Evolutionary conservation across 345 rosid species (phyloP), one percentile per base, ranked within the genome.

Genomic region (Sisymbrium irio): DNA sequence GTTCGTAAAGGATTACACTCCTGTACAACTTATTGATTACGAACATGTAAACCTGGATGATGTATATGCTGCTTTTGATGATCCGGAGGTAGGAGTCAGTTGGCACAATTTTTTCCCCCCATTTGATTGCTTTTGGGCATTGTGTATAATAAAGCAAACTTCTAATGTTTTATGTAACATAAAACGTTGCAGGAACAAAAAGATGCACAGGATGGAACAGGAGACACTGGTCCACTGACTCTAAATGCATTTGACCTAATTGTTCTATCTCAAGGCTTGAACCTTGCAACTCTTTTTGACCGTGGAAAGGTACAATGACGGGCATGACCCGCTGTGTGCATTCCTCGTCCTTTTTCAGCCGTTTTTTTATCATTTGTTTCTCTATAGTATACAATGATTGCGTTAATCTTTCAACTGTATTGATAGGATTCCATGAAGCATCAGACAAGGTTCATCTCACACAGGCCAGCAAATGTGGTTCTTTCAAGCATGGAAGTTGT

Each of bases 401-500:
- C 19, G 3, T 33, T 60, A 60, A 58, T 46, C n/a, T 72, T 54
- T 30, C 2, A 60, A 67, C 69, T 47, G 32, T 71, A 56, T 50
- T 60, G n/a, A 32, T 79, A 94, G 98, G 97, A 94, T 71, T 76
- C 93, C 47, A 71, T 86, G 83, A 89, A 83, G 78, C 75, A 88
- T 81, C 92, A 91, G 76, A 94, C 96, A 50, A 83, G 97, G 58
- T 94, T 94, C 79, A 81, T 94, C 59, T 85, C 97, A 14, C 89
- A 82, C 71, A 91, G 80, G 83, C 97, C 99, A 54, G 93, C 95
- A 76, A 88, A 77, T 51, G 96, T 94, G 71, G 88, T 86, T 54
- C 86, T 94, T 39, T 91, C 96, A 60, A 94, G 89, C 79, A 89
- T 94, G 97, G 99, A 94, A 87, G 97, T 94, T 44, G 97, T 94